phyloP scores from a whole-genome alignment of 2,329 filamentous ascomycete species.

The Lachnellula arida region DNA sequence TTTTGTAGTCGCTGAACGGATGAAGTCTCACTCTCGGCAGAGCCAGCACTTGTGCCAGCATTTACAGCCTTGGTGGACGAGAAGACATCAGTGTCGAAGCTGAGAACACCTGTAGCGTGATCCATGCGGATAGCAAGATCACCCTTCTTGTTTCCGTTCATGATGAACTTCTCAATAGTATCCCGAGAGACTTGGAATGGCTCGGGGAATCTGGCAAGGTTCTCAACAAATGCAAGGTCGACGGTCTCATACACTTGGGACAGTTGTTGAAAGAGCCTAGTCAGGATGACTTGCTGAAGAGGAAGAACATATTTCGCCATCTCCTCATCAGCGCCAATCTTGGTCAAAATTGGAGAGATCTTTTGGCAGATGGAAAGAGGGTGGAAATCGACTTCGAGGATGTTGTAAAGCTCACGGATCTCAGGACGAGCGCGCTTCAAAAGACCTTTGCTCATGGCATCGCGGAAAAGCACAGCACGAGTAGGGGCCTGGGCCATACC shows the following conservation, averaged over 20 bases:
- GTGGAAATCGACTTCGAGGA: conserved; percentile 98
- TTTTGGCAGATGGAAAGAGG: conserved; percentile 98
- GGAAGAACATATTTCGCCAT: conserved; percentile 97
- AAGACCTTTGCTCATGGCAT: conserved; percentile 90
- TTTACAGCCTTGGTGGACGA: conserved; percentile 92
- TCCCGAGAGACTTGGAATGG: conserved; percentile 87
- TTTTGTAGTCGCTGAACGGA: conserved; percentile 94
- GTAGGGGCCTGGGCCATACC: conserved; percentile 89
- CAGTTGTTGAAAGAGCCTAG: conserved; percentile 95
- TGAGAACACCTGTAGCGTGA: conserved; percentile 89
- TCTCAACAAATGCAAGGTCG: conserved; percentile 87
- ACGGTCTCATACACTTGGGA: conserved; percentile 99
- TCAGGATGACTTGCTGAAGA: conserved; percentile 97
- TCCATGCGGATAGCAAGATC: conserved; percentile 95
- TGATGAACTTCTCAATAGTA: conserved; percentile 99
- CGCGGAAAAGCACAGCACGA: conserved; percentile 87
- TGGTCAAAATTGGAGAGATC: conserved; percentile 89
- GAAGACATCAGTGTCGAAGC: conserved; percentile 97
- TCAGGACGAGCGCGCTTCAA: conserved; percentile 89
- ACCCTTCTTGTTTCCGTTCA: conserved; percentile 99
- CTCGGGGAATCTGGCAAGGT: conserved; percentile 91
- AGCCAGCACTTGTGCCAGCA: conserved; percentile 76
- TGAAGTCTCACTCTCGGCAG: conserved; percentile 77
- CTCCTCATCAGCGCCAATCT: conserved; percentile 90
- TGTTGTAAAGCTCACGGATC: conserved; percentile 96